Evolutionary conservation across 441 rosid species (phyloP), one percentile per base, ranked within the genome.

Genomic region (Viola pubescens): DNA sequence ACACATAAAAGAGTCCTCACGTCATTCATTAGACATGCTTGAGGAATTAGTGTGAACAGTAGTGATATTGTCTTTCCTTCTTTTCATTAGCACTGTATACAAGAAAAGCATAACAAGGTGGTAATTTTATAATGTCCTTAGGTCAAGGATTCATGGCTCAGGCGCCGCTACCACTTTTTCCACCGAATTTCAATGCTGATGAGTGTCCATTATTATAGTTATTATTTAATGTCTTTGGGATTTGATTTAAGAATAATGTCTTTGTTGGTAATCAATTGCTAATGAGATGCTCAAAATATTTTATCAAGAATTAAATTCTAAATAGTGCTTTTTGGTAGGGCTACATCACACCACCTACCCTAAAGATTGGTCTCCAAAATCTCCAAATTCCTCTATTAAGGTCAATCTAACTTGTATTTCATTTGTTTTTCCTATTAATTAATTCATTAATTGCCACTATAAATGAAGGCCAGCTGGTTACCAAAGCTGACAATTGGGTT

Each of bases 161-260:
- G 37, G 63, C 62, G 70, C 64, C 59, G 72, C 60, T 39, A 6
- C 63, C 45, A 47, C 69, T 72, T 70, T 74, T 74, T 61, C 70
- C 65, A 52, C 66, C 54, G 64, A 11, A 52, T 14, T 46, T 38
- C 11, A 42, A 10, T 40, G 34, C 42, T 12, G 14, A 47, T 50
- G 9, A 48, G 40, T 37, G 13, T 19, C 42, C 6, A 37, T 7
- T 40, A 6, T 6, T 7, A 0, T n/a, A 14, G 34, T 38, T 1
- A 8, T 6, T 41, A 6, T 3, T 8, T 34, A 11, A 37, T 11
- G 9, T 52, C 47, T 47, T n/a, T 34, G 47, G 47, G 39, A 54
- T 42, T 26, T 46, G 40, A 38, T 44, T 19, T 38, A 13, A 5
- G 9, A 38, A 54, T 6, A 1, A 7, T 12, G 6, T 9, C 9